Conservation (phyloP, 495 filamentous ascomycete genomes). For the Talaromyces liani region DNA sequence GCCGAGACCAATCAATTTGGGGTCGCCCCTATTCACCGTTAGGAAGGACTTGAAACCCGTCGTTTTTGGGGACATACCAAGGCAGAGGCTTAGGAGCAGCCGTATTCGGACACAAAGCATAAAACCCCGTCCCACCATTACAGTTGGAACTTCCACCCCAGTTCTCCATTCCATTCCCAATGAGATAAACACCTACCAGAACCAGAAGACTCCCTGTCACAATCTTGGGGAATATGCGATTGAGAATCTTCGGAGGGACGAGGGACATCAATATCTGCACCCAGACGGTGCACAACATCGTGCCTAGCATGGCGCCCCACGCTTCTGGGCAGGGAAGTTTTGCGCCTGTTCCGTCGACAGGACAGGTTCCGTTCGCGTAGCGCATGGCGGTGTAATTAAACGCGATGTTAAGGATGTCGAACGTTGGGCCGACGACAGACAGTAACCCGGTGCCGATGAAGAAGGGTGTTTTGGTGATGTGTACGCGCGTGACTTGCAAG, state of each 20-base stretch:
- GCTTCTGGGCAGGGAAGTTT: slow-evolving; percentile 69
- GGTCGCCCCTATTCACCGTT: slow-evolving; percentile 49
- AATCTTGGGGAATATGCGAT: slow-evolving; percentile 73
- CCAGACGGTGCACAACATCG: slow-evolving; percentile 46
- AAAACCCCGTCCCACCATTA: slow-evolving; percentile 41
- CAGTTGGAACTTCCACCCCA: slow-evolving; percentile 71
- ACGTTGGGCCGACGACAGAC: slow-evolving; percentile 75
- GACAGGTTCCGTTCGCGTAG: slow-evolving; percentile 70
- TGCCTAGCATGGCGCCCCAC: slow-evolving; percentile 79
- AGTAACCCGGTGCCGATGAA: slow-evolving; percentile 77
- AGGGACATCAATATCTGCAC: slow-evolving; percentile 26
- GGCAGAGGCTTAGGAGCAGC: slow-evolving; percentile 64
- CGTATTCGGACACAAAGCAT: slow-evolving; percentile 58
- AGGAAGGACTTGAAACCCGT: no score
- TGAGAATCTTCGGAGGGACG: slow-evolving; percentile 48
- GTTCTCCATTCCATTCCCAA: slow-evolving; percentile 64
- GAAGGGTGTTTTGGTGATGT: slow-evolving; percentile 67
- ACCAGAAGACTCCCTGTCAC: slow-evolving; percentile 73
- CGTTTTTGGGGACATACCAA: slow-evolving; percentile 22
- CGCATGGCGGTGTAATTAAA: slow-evolving; percentile 67
- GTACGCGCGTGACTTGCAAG: slow-evolving; percentile 78
- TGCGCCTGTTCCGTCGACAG: slow-evolving; percentile 49
- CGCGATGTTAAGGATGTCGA: slow-evolving; percentile 73
- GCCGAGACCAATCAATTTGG: slow-evolving; percentile 76
- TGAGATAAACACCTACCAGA: slow-evolving; percentile 64